Evolutionary conservation across 305 asterid species (phyloP).

Genomic region (Fraxinus sp.): DNA sequence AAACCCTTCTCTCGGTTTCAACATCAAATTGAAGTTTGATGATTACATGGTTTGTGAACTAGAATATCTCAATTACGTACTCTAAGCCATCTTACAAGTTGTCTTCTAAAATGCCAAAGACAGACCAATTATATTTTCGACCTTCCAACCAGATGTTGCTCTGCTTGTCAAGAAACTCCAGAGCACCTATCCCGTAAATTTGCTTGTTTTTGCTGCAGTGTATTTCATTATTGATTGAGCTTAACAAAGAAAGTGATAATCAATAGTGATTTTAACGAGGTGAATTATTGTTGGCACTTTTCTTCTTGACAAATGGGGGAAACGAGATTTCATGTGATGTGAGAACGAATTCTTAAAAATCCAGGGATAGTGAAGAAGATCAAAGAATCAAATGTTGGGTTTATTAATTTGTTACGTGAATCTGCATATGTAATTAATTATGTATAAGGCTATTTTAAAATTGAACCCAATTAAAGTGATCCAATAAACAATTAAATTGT

Average conservation of each 20-base stretch:
- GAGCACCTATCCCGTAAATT: constrained; percentile 59
- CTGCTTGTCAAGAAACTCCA: constrained; percentile 61
- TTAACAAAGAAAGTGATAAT: not conserved
- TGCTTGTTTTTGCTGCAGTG: not conserved
- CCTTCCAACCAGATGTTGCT: constrained; percentile 87
- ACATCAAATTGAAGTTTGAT: constrained; percentile 79
- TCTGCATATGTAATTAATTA: too few relatives aligned
- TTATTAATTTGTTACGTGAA: too few relatives aligned
- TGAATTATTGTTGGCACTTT: constrained; percentile 22
- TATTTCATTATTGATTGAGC: not conserved
- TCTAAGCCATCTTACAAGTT: constrained; percentile 52
- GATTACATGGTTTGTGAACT: constrained; percentile 58
- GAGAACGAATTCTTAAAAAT: constrained; percentile 60
- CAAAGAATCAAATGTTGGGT: constrained; percentile 43
- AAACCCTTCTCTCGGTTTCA: constrained; percentile 64
- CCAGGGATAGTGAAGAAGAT: constrained; percentile 72
- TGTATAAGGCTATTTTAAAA: too few relatives aligned
- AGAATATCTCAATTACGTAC: constrained; percentile 43
- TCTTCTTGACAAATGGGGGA: constrained; percentile 83
- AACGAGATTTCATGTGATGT: constrained; percentile 62
- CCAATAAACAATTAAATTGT: too few relatives aligned
- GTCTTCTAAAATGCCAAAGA: constrained; percentile 56
- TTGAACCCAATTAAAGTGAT: too few relatives aligned
- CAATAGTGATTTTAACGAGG: not conserved
- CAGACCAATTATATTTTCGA: constrained; percentile 70